These are phyloP conservation scores for Lichtheimia corymbifera DNA, from an alignment of 371 early-diverging fungal genomes.

Conservation along the genomic window DNA sequence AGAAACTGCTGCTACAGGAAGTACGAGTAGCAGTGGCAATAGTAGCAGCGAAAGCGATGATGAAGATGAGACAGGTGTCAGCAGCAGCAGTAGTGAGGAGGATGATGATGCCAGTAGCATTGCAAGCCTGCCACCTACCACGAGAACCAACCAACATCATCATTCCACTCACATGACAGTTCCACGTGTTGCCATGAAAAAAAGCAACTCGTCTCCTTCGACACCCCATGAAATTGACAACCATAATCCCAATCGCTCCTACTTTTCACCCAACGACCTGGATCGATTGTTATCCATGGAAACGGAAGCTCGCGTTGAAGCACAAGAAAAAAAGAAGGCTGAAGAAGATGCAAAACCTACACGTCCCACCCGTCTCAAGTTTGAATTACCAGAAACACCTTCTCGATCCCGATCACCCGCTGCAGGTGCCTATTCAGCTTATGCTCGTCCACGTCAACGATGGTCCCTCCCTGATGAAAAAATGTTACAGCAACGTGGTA, in stretches of 20 bases:
- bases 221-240: constrained; percentile 4
- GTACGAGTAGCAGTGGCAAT: too few relatives aligned
- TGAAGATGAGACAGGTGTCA: neutral
- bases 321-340: constrained; percentile 12
- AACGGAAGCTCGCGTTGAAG: constrained; percentile 37
- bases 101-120: constrained; percentile 1
- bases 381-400: constrained; percentile 28
- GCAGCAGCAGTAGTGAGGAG: neutral
- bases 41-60: constrained; percentile 3
- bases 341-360: constrained; percentile 10
- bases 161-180: neutral
- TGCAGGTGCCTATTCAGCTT: constrained; percentile 8
- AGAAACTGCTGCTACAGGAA: neutral
- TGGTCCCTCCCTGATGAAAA: constrained; percentile 21
- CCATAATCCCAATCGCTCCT: neutral
- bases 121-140: constrained; percentile 8
- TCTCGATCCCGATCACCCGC: constrained; percentile 13
- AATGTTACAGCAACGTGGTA: neutral
- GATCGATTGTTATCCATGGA: constrained; percentile 34
- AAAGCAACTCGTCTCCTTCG: constrained; percentile 6
- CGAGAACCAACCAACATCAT: neutral
- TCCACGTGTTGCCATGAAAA: constrained; percentile 4
- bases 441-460: constrained; percentile 12
- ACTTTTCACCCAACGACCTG: constrained; percentile 18
- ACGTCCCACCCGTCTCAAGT: constrained; percentile 19